Evolutionary conservation across 179 eudicot genomes (phyloP), one percentile per base, ranked within the genome.

Genomic region (Vitellaria paradoxa): DNA sequence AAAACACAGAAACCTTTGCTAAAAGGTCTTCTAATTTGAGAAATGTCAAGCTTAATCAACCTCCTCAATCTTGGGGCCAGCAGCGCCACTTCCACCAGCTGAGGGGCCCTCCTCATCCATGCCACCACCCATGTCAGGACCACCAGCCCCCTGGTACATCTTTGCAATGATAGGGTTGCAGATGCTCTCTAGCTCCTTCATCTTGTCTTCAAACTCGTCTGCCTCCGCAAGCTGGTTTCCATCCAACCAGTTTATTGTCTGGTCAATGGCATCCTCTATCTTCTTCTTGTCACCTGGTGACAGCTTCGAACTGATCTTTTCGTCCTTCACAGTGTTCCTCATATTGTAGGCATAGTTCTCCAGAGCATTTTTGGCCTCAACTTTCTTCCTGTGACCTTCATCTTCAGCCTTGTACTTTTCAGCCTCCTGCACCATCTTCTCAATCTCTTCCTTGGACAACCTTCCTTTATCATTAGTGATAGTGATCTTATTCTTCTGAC

Each of bases 71-170:
- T 73, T 79, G 40, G 81, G 81, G 23, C 82, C 82, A 55, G 78
- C 78, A 67, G 82, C 73, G 65, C 79, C 69, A 7, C 68, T 70
- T 4, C 68, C 68, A 68, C 78, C 75, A 60, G 52, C 82, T 3
- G 74, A n/a, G 24, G 73, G 82, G 37, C 13, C 65, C 63, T 62
- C 76, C 26, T 76, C 80, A 61, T 64, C 81, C 81, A 74, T 78
- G 6, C 26, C 69, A 37, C 78, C 86, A 6, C 68, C 83, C 70
- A 73, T 56, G 10, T 64, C 81, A 42, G 59, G n/a, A 50, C 59
- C 79, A 6, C 84, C 84, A 1, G 84, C 81, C 17, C 81, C 84
- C 65, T 80, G 83, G 75, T 83, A 80, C 85, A 84, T 76, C 81
- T 82, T 78, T 0, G 82, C 85, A 20, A 76, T 70, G 50, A 81